phyloP scores from a whole-genome alignment of 352 stramenopile genomes.

The Phytopythium vexans region DNA sequence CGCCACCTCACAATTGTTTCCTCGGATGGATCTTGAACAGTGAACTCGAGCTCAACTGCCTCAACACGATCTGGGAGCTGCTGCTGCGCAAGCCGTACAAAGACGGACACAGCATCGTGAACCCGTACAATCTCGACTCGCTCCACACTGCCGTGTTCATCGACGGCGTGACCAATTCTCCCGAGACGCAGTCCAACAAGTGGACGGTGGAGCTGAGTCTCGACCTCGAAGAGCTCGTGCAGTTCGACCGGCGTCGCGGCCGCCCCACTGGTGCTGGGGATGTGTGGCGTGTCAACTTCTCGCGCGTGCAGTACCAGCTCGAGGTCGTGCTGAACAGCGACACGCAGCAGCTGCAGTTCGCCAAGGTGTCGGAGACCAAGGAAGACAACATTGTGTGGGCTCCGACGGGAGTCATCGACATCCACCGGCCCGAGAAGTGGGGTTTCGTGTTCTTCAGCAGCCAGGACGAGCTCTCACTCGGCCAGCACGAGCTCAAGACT shows the following conservation, averaged over 20 bases:
- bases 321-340: slow-evolving; percentile 40
- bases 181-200: slow-evolving; percentile 44
- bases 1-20: not conserved
- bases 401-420: slow-evolving; percentile 68
- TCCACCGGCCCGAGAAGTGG: slow-evolving; percentile 74
- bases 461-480: slow-evolving; percentile 31
- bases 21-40: slow-evolving; percentile 16
- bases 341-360: slow-evolving; percentile 41
- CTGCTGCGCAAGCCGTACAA: slow-evolving; percentile 87
- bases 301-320: slow-evolving; percentile 80
- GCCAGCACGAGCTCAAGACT: slow-evolving; percentile 31
- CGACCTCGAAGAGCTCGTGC: slow-evolving; percentile 57
- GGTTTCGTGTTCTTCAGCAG: slow-evolving; percentile 64
- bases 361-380: slow-evolving; percentile 40
- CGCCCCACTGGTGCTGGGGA: slow-evolving; percentile 30
- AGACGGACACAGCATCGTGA: slow-evolving; percentile 78
- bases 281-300: slow-evolving; percentile 90
- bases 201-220: slow-evolving; percentile 87
- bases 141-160: slow-evolving; percentile 54
- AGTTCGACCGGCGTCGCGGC: slow-evolving; percentile 44
- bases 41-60: slow-evolving; percentile 90
- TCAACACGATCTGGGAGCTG: slow-evolving; percentile 91
- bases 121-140: slow-evolving; percentile 61
- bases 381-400: slow-evolving; percentile 80
- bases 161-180: slow-evolving; percentile 72